Percentiles rank a stretch among this genome's conserved stretches.
Conservation (phyloP, 306 rosid species). For the Inga leiocalycina region DNA sequence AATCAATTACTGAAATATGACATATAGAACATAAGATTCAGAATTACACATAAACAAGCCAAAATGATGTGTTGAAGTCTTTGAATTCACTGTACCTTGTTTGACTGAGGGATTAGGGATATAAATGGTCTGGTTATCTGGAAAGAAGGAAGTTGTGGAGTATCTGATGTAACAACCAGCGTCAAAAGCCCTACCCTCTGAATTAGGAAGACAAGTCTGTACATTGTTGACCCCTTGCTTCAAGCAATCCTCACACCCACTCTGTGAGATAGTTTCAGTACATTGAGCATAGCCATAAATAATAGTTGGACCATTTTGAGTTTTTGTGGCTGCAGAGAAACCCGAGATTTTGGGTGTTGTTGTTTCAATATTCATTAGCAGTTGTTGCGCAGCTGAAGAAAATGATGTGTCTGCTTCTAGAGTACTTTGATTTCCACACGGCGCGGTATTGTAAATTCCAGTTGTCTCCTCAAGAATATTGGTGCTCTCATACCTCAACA, state of each 20-base stretch:
- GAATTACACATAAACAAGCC: neutral
- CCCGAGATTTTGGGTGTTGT: neutral
- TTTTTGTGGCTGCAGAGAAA: neutral
- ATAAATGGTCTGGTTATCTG: neutral
- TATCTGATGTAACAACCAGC: neutral
- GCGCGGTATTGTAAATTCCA: neutral
- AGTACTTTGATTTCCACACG: neutral
- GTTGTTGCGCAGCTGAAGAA: neutral
- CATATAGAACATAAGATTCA: neutral
- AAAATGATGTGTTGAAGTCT: neutral
- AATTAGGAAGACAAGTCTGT: neutral
- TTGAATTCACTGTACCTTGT: neutral
- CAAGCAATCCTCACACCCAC: neutral
- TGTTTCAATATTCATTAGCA: neutral
- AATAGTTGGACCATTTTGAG: neutral
- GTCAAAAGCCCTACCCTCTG: neutral
- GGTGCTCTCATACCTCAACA: neutral
- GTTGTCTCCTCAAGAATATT: neutral
- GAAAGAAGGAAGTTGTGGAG: neutral
- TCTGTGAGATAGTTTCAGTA: neutral
- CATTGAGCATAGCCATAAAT: conserved; percentile 3
- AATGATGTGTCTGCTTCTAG: neutral
- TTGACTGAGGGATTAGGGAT: neutral
- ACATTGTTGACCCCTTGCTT: neutral
- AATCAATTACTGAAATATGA: neutral